Conservation (phyloP, 2,329 filamentous ascomycete species). For the Cladosporium sp. region DNA sequence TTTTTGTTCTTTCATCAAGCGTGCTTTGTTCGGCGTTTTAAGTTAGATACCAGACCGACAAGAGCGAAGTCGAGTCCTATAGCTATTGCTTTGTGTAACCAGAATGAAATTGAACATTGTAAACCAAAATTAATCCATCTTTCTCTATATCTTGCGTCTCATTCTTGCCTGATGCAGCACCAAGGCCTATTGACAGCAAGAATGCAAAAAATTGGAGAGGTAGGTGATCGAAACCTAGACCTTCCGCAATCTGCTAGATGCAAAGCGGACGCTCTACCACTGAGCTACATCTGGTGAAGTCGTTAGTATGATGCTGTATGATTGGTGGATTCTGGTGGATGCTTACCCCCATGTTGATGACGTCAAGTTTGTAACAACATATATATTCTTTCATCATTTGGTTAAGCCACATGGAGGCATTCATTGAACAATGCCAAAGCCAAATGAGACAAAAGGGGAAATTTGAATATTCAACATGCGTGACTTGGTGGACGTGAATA, state of each 20-base stretch:
- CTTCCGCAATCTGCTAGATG: constrained; percentile 13
- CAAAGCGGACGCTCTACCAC: constrained; percentile 19
- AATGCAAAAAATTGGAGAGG: constrained; percentile 11
- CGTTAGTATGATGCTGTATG: background rate
- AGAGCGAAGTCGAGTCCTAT: background rate
- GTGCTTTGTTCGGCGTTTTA: background rate
- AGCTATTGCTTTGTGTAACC: background rate
- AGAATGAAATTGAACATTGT: background rate
- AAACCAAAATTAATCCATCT: background rate
- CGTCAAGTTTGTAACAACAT: background rate
- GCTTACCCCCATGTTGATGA: constrained; percentile 8
- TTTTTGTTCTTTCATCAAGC: background rate
- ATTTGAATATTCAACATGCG: background rate
- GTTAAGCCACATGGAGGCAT: background rate
- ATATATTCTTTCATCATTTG: background rate
- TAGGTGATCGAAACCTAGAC: constrained; percentile 16
- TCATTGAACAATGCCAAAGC: background rate
- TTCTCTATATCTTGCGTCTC: background rate
- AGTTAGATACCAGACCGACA: background rate
- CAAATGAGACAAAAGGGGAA: background rate
- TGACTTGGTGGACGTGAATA: background rate
- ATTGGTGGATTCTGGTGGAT: constrained; percentile 8
- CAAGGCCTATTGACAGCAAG: background rate
- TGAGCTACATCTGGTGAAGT: constrained; percentile 13
- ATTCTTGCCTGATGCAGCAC: background rate